Percentiles rank a stretch among this genome's conserved stretches.
Evolutionary conservation across 495 filamentous ascomycete species (phyloP).

Genomic region (Aspergillus sclerotiicarbonarius): DNA sequence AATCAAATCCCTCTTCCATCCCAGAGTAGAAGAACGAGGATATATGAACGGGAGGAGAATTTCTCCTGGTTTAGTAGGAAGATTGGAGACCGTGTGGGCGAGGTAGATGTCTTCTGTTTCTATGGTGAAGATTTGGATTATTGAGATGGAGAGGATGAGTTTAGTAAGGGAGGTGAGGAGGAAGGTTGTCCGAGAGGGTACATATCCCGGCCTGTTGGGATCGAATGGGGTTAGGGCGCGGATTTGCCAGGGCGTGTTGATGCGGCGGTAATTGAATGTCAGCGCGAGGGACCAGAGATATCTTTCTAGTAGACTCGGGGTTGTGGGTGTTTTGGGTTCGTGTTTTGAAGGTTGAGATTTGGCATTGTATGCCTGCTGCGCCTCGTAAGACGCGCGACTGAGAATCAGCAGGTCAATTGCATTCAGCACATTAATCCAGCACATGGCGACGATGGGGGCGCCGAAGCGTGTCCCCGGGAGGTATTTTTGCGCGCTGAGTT

Average conservation of each 20-base stretch:
- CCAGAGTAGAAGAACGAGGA: background rate
- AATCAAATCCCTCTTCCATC: background rate
- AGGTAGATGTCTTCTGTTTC: conserved; percentile 12
- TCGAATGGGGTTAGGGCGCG: conserved; percentile 5
- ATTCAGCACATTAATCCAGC: conserved; percentile 27
- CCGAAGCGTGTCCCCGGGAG: conserved; percentile 10
- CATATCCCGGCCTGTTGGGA: background rate
- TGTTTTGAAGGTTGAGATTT: background rate
- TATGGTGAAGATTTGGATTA: conserved; percentile 16
- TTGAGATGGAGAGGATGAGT: background rate
- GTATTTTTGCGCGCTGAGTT: background rate
- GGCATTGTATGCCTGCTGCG: conserved; percentile 7
- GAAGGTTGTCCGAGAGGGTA: conserved; percentile 4
- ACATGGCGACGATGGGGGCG: conserved; percentile 21
- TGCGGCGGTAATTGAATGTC: conserved; percentile 25
- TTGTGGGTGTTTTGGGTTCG: background rate
- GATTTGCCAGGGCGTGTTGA: conserved; percentile 24
- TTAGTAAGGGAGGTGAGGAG: conserved; percentile 1
- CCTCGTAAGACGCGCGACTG: conserved; percentile 17
- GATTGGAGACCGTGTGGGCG: background rate
- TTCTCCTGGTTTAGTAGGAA: conserved; percentile 1
- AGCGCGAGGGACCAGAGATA: conserved; percentile 12
- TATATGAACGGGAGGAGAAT: conserved; percentile 9
- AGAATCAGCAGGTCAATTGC: conserved; percentile 22
- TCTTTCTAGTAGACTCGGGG: background rate